Evolutionary conservation across 2,329 filamentous ascomycete species (phyloP).

Genomic region (Cladosporium oxysporum): DNA sequence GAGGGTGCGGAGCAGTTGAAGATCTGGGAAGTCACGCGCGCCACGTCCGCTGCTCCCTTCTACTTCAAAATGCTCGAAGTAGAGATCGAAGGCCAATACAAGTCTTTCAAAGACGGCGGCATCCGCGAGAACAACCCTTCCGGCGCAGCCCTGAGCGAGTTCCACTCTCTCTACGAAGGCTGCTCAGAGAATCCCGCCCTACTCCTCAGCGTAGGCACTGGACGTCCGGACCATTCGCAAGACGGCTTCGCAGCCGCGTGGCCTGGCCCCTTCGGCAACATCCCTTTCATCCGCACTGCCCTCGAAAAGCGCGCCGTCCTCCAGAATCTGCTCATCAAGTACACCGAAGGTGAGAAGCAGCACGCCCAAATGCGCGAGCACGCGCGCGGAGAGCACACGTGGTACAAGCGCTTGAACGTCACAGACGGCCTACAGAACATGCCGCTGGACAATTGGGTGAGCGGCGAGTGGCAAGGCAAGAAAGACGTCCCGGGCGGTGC

Average conservation of each 20-base stretch:
- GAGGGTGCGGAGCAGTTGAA: slow-evolving; percentile 48
- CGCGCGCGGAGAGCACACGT: slow-evolving; percentile 50
- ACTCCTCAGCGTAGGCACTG: slow-evolving; percentile 50
- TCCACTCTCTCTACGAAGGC: slow-evolving; percentile 48
- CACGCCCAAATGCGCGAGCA: slow-evolving; percentile 51
- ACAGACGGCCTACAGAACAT: slow-evolving; percentile 48
- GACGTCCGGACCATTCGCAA: slow-evolving; percentile 44
- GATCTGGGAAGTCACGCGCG: slow-evolving; percentile 55
- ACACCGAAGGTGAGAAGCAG: slow-evolving; percentile 52
- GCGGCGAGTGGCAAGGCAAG: slow-evolving; percentile 42
- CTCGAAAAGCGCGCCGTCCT: slow-evolving; percentile 53
- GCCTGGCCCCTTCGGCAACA: slow-evolving; percentile 48
- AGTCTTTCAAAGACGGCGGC: slow-evolving; percentile 52
- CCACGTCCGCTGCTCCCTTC: slow-evolving; percentile 56
- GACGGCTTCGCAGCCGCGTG: slow-evolving; percentile 51
- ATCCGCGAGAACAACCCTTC: slow-evolving; percentile 54
- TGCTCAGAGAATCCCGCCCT: slow-evolving; percentile 44
- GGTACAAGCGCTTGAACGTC: slow-evolving; percentile 55
- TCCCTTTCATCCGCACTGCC: slow-evolving; percentile 45
- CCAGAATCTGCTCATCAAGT: slow-evolving; percentile 54
- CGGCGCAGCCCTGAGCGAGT: slow-evolving; percentile 50
- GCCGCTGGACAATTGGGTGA: slow-evolving; percentile 50
- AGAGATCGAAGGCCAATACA: slow-evolving; percentile 42
- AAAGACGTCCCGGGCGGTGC: slow-evolving; percentile 29
- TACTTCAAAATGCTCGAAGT: slow-evolving; percentile 53